phyloP scores from a whole-genome alignment of 306 rosid species.

The Lathyrus aphaca region DNA sequence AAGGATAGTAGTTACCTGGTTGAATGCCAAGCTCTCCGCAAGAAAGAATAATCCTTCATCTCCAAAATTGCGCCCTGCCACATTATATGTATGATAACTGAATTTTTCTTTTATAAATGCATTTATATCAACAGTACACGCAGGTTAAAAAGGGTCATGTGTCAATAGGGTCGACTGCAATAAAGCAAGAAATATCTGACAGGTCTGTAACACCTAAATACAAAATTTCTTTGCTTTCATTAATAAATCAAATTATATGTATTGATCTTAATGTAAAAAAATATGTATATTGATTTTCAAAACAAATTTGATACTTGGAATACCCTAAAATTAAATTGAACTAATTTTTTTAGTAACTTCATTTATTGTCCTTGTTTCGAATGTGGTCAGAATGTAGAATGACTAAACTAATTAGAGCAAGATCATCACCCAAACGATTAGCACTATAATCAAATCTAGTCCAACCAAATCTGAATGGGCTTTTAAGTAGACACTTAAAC shows the following conservation, averaged over 20 bases:
- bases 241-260: conserved; percentile 10
- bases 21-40: conserved; percentile 85
- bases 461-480: conserved; percentile 4
- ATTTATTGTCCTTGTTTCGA: conserved; percentile 12
- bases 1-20: conserved; percentile 60
- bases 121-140: conserved; percentile 18
- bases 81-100: conserved; percentile 27
- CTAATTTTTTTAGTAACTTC: conserved; percentile 24
- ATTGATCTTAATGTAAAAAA: background rate
- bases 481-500: conserved; percentile 16
- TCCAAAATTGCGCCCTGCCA: conserved; percentile 93
- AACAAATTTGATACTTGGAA: conserved; percentile 16
- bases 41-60: conserved; percentile 94
- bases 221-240: conserved; percentile 12
- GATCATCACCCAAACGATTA: conserved; percentile 14
- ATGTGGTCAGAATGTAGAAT: conserved; percentile 17
- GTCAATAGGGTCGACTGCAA: conserved; percentile 32
- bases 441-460: conserved; percentile 3
- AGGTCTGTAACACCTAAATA: conserved; percentile 11
- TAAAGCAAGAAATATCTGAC: conserved; percentile 17
- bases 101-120: conserved; percentile 22
- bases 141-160: background rate
- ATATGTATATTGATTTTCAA: conserved; percentile 18
- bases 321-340: conserved; percentile 2
- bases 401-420: background rate